A percentile compares a stretch with the other conserved stretches of the same genome.
These are phyloP conservation scores for Eragrostis nindensis DNA, from an alignment of 176 grass and related monocot genomes.

Conservation along the genomic window DNA sequence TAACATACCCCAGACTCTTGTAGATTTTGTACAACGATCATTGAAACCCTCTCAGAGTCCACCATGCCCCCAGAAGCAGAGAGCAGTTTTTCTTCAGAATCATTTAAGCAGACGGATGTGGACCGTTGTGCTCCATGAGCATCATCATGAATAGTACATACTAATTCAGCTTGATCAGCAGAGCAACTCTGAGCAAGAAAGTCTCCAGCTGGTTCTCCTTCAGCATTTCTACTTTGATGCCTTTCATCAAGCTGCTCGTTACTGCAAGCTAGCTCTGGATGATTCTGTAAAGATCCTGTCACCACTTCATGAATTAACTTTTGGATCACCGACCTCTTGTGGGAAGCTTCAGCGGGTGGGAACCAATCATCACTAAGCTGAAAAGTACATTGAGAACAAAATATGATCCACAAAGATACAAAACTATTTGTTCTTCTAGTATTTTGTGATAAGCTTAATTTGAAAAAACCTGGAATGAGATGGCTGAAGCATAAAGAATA, in stretches of 20 bases:
- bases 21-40: conserved; percentile 17
- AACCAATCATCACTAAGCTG: conserved; percentile 92
- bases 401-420: conserved; percentile 22
- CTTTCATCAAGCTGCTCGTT: conserved; percentile 47
- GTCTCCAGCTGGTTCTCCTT: conserved; percentile 52
- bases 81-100: conserved; percentile 42
- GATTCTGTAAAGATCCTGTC: conserved; percentile 41
- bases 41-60: conserved; percentile 25
- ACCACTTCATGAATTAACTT: conserved; percentile 78
- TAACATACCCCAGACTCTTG: conserved; percentile 41
- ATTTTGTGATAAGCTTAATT: background rate
- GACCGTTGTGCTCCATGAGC: conserved; percentile 25
- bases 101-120: conserved; percentile 45
- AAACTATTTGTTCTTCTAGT: conserved; percentile 16
- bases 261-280: conserved; percentile 29
- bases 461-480: background rate
- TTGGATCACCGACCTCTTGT: conserved; percentile 79
- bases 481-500: background rate
- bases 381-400: conserved; percentile 36
- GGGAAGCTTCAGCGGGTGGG: conserved; percentile 79
- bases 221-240: conserved; percentile 50
- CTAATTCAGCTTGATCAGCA: conserved; percentile 45
- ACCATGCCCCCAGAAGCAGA: conserved; percentile 44
- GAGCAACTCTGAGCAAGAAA: conserved; percentile 45
- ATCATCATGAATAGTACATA: conserved; percentile 34